phyloP scores from a whole-genome alignment of 2,329 filamentous ascomycete species.

The Helotiales sp. region DNA sequence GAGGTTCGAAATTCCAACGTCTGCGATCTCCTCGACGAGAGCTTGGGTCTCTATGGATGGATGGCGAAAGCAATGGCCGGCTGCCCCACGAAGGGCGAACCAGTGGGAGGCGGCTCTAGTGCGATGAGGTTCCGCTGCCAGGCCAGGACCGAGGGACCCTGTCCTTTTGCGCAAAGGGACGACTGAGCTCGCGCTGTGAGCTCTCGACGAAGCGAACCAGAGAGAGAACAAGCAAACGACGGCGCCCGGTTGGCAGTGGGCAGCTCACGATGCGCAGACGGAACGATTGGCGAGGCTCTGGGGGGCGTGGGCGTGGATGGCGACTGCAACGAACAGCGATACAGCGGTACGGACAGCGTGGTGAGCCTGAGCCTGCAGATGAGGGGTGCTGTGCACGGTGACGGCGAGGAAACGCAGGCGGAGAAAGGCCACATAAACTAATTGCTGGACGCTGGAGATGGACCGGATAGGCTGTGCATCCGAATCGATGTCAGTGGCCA shows the following conservation, averaged over 20 bases:
- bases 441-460: not conserved
- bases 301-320: not conserved
- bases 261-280: not conserved
- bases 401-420: not conserved
- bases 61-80: not conserved
- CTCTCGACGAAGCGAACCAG: not conserved
- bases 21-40: not conserved
- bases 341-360: not conserved
- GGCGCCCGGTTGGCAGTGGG: too few relatives aligned
- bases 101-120: not conserved
- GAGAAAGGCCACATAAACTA: not conserved
- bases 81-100: not conserved
- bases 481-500: slow-evolving; percentile 15
- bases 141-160: too few relatives aligned
- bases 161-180: too few relatives aligned
- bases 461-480: slow-evolving; percentile 15
- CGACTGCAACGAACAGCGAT: not conserved
- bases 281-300: slow-evolving; percentile 5
- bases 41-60: not conserved
- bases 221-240: not conserved
- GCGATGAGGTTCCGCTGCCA: not conserved
- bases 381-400: not conserved
- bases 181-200: not conserved
- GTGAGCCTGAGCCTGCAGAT: not conserved
- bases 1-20: not conserved